Conservation (phyloP, 31 red algal species). For the Endocladia muricata region DNA sequence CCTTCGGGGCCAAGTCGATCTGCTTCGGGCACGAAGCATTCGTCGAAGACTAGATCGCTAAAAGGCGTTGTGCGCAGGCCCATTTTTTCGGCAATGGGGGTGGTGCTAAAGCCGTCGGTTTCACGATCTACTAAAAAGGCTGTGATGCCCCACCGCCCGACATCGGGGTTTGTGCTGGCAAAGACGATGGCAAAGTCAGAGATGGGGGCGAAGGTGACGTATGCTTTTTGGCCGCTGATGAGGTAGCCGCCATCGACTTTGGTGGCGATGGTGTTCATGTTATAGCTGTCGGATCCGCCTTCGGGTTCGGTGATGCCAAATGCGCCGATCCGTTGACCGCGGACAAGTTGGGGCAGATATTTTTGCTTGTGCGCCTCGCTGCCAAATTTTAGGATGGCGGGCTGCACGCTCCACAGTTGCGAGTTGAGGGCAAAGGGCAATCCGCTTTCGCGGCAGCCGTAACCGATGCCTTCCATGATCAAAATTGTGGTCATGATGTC, state of each 20-base stretch:
- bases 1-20: no score
- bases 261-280: not conserved
- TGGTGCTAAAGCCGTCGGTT: slow-evolving; percentile 1
- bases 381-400: not conserved
- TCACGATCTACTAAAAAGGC: slow-evolving; percentile 1
- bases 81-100: not conserved
- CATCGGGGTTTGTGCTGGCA: not conserved
- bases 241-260: slow-evolving; percentile 7
- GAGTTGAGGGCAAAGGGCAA: not conserved
- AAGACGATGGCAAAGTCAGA: slow-evolving; percentile 6
- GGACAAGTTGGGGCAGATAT: not conserved
- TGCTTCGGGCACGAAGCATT: no score
- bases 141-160: not conserved
- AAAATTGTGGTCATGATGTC: not conserved
- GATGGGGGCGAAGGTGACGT: not conserved
- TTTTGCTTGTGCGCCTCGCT: slow-evolving; percentile 10
- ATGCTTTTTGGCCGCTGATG: slow-evolving; percentile 12
- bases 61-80: no score
- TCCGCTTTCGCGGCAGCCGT: not conserved
- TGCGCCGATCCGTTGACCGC: not conserved
- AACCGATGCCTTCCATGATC: slow-evolving; percentile 7
- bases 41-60: no score
- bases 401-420: slow-evolving; percentile 3
- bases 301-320: slow-evolving; percentile 6
- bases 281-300: not conserved